Conservation (phyloP, 2,329 filamentous ascomycete species). For the Xylogone sp. region DNA sequence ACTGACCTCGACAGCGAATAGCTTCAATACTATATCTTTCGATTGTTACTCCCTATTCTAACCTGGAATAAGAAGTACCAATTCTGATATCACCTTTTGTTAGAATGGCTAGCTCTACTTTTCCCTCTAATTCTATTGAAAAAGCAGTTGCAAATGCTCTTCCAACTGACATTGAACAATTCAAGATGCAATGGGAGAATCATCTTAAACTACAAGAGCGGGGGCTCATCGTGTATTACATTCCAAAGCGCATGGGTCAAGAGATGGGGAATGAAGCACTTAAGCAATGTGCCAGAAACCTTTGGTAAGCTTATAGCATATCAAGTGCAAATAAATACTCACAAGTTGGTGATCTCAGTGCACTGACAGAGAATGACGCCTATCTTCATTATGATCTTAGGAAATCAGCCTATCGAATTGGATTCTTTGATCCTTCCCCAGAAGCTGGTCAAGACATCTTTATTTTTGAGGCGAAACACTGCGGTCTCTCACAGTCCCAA, state of each 20-base stretch:
- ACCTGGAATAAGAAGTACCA: neutral
- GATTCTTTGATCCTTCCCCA: neutral
- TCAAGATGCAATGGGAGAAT: neutral
- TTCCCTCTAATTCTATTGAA: neutral
- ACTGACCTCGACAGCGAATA: no score
- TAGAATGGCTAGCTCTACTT: neutral
- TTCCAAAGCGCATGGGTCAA: neutral
- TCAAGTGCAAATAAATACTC: neutral
- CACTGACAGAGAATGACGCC: neutral
- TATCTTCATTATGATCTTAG: slow-evolving; percentile 4
- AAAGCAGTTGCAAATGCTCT: neutral
- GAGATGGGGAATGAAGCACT: neutral
- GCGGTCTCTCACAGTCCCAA: neutral
- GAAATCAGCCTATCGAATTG: slow-evolving; percentile 4
- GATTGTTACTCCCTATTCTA: no score
- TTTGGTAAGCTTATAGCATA: neutral
- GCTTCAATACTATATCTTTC: no score
- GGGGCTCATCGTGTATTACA: neutral
- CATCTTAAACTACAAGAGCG: neutral
- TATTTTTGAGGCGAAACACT: neutral
- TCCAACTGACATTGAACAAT: neutral
- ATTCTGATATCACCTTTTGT: neutral
- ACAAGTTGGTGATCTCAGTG: neutral
- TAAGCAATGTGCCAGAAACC: neutral
- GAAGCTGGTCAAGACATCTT: neutral